Conservation (phyloP, 371 early-diverging fungal genomes). For the Thermomucor indicae-seudaticae region DNA sequence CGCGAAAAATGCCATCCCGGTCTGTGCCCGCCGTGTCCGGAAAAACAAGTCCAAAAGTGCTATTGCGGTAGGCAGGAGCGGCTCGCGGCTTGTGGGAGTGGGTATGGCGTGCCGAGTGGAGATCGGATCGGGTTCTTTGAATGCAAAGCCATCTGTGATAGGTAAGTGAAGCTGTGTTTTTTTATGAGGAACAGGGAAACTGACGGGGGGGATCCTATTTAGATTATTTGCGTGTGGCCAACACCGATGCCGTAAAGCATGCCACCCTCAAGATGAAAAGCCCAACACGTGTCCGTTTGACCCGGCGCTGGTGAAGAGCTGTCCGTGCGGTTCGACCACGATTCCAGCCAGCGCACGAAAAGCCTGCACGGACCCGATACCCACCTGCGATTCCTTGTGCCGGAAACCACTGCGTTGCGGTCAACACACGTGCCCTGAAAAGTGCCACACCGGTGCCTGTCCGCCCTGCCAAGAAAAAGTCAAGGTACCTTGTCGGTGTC, state of each 20-base stretch:
- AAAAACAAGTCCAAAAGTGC: conserved; percentile 55
- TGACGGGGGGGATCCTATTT: no score
- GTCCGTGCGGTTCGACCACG: conserved; percentile 79
- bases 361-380: conserved; percentile 74
- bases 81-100: conserved; percentile 57
- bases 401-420: conserved; percentile 63
- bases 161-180: conserved; percentile 31
- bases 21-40: conserved; percentile 62
- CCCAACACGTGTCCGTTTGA: conserved; percentile 67
- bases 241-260: conserved; percentile 72
- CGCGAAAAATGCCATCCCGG: conserved; percentile 64
- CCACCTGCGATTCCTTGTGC: conserved; percentile 70
- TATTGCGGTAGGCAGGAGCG: conserved; percentile 68
- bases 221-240: conserved; percentile 65
- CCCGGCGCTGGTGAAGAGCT: conserved; percentile 57
- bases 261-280: conserved; percentile 60
- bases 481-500: conserved; percentile 63
- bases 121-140: conserved; percentile 53
- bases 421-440: conserved; percentile 65
- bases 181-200: conserved; percentile 9
- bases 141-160: conserved; percentile 58
- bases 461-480: conserved; percentile 56
- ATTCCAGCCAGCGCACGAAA: conserved; percentile 35
- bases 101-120: conserved; percentile 27
- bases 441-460: conserved; percentile 77